Evolutionary conservation across 768 basidiomycete genomes (phyloP), one percentile per base, ranked within the genome.

Genomic region (Tubosaeta brunneosetosa): DNA sequence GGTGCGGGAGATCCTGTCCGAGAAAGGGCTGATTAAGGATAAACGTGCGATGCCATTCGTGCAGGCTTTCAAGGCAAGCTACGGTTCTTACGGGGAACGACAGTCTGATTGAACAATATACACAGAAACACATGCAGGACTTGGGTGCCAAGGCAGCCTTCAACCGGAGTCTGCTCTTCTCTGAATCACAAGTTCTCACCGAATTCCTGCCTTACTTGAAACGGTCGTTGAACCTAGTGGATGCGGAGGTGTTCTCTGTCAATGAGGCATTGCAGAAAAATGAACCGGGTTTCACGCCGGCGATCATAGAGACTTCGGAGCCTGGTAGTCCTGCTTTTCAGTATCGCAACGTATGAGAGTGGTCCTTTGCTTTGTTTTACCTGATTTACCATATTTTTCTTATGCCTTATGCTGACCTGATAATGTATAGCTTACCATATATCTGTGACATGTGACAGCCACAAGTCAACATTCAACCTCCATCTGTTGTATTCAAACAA

Each of bases 31-130:
- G 67, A 85, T 94, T 73, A 97, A 97, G 79, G 93, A 98, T 73
- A 98, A 98, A 76, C 82, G 85, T 40, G 80, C 80, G 38, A 98
- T 97, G 95, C 94, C 94, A 6, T 97, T 95, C 72, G 82, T 94
- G 43, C 90, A 95, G 53, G 73, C 78, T 29, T 89, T 97, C 84
- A 94, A 97, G 85, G 95, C 94, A 48, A 41, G 25, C 1, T 12
- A 17, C 8, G 2, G 27, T 41, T 51, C 26, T 44, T 43, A 3
- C 7, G 17, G n/a, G 19, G 43, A 10, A 40, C 2, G 33, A 47
- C 17, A 25, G 9, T 37, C 37, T 64, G 50, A 52, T 12, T n/a
- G 42, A 44, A 6, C 25, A 48, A 14, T 46, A 5, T 11, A 25
- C 29, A 32, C 63, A 93, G 89, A 91, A 86, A 84, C 88, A 88